Percentiles rank a stretch among this genome's conserved stretches.
Evolutionary conservation across 2,329 filamentous ascomycete genomes (phyloP).

Genomic region (Biscogniauxia sp.): DNA sequence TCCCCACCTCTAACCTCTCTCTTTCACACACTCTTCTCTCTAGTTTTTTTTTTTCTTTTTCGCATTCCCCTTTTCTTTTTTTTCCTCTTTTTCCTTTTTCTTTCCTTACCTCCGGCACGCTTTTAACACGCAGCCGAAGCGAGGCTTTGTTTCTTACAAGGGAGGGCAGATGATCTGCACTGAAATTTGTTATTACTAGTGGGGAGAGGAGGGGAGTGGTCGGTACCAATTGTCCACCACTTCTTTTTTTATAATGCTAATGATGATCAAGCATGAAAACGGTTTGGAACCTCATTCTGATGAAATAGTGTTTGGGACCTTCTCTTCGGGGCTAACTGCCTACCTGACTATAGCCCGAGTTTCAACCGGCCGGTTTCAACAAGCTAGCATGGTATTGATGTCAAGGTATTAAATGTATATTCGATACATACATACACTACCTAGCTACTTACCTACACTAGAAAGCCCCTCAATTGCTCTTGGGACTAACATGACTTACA

Average conservation of each 20-base stretch:
- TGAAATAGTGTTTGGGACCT: not conserved
- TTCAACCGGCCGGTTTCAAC: not conserved
- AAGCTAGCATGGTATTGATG: too few species aligned
- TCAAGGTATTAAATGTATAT: too few species aligned
- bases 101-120: not conserved
- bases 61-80: not conserved
- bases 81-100: not conserved
- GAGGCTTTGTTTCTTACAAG: not conserved
- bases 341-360: not conserved
- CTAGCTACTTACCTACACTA: too few species aligned
- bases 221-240: not conserved
- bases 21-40: too few species aligned
- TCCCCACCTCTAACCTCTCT: too few species aligned
- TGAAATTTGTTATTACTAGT: not conserved
- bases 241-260: not conserved
- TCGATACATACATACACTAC: too few species aligned
- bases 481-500: too few species aligned
- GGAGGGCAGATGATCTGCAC: not conserved
- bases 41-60: not conserved
- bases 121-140: not conserved
- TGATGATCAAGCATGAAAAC: not conserved
- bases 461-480: not conserved
- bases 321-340: not conserved
- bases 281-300: not conserved
- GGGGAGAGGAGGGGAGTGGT: too few species aligned